Evolutionary conservation across 305 asterid genomes (phyloP).

Genomic region (Fraxinus latifolia): DNA sequence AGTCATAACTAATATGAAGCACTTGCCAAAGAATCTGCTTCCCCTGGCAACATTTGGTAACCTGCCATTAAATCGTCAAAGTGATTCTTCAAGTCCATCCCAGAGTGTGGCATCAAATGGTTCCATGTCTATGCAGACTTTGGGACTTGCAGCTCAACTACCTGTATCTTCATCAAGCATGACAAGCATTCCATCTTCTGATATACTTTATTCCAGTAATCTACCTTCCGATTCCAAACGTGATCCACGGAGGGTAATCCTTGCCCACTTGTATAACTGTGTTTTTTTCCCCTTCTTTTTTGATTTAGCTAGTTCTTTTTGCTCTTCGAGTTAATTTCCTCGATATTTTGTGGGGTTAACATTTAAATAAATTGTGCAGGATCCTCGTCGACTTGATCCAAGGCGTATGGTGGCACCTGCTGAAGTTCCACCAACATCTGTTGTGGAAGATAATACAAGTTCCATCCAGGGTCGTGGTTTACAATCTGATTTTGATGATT

Average conservation of each 20-base stretch:
- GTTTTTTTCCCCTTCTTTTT: background rate
- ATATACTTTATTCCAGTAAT: slow-evolving; percentile 48
- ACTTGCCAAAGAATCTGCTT: slow-evolving; percentile 74
- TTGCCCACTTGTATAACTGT: slow-evolving; percentile 16
- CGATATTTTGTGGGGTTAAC: slow-evolving; percentile 25
- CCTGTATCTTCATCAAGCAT: slow-evolving; percentile 41
- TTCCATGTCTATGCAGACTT: slow-evolving; percentile 39
- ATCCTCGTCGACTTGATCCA: slow-evolving; percentile 99
- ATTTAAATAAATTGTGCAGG: slow-evolving; percentile 48
- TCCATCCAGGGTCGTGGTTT: slow-evolving; percentile 38
- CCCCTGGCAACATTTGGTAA: slow-evolving; percentile 38
- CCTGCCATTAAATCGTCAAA: slow-evolving; percentile 36
- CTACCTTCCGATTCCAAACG: slow-evolving; percentile 70
- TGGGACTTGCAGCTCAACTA: slow-evolving; percentile 47
- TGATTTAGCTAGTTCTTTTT: background rate
- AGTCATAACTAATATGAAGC: slow-evolving; percentile 90
- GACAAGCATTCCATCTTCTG: slow-evolving; percentile 40
- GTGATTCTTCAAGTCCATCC: slow-evolving; percentile 42
- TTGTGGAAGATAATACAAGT: slow-evolving; percentile 51
- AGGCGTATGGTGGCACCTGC: slow-evolving; percentile 57
- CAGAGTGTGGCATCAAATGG: slow-evolving; percentile 55
- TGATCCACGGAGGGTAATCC: slow-evolving; percentile 95
- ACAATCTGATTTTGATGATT: slow-evolving; percentile 48
- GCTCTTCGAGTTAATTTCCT: slow-evolving; percentile 21
- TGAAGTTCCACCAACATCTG: slow-evolving; percentile 46